These are phyloP conservation scores for Lotus japonicus DNA, from an alignment of 306 rosid genomes.

Conservation along the genomic window DNA sequence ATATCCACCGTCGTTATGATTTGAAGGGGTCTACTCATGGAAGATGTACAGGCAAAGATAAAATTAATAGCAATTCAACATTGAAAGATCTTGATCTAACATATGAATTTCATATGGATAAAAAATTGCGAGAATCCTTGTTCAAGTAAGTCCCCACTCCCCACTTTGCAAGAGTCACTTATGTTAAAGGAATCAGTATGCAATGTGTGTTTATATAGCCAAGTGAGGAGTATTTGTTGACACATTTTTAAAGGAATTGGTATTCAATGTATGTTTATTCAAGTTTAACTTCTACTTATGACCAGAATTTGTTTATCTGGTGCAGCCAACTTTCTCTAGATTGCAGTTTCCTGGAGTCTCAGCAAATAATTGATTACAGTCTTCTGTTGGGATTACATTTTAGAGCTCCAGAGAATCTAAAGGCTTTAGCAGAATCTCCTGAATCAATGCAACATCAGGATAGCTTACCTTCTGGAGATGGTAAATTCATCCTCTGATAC, in stretches of 20 bases:
- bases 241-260: neutral
- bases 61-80: slow-evolving; percentile 55
- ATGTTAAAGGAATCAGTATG: neutral
- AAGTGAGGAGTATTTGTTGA: neutral
- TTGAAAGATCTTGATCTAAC: slow-evolving; percentile 83
- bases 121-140: slow-evolving; percentile 70
- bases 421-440: slow-evolving; percentile 48
- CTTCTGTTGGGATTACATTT: slow-evolving; percentile 91
- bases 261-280: neutral
- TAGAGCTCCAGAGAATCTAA: slow-evolving; percentile 89
- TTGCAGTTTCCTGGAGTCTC: slow-evolving; percentile 85
- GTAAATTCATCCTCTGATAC: slow-evolving; percentile 30
- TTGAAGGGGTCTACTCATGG: slow-evolving; percentile 89
- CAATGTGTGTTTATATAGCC: neutral
- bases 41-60: slow-evolving; percentile 59
- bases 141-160: slow-evolving; percentile 56
- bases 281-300: neutral
- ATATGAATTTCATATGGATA: slow-evolving; percentile 90
- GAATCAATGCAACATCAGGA: slow-evolving; percentile 27
- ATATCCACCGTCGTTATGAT: slow-evolving; percentile 87
- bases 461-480: slow-evolving; percentile 33
- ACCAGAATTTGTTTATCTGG: slow-evolving; percentile 21
- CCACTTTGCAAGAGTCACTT: neutral
- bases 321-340: slow-evolving; percentile 80
- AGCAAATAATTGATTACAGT: slow-evolving; percentile 85